Evolutionary conservation across 2,329 filamentous ascomycete species (phyloP).

Genomic region (Nannizziopsis arthrosporioides): DNA sequence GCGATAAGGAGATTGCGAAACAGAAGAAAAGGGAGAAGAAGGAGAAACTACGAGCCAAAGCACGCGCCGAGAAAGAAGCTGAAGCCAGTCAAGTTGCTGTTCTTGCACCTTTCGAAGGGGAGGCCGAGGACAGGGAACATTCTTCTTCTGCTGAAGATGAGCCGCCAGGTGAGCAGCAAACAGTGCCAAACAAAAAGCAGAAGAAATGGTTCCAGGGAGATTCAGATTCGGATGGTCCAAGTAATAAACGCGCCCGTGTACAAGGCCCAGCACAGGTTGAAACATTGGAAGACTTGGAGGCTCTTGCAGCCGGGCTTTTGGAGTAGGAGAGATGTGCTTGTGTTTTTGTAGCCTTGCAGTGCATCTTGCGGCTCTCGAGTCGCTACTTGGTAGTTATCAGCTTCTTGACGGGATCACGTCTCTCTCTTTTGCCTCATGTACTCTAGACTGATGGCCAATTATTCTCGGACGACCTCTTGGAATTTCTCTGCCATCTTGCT

Average conservation of each 20-base stretch:
- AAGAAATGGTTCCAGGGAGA: slow-evolving; percentile 31
- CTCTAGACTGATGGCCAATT: too few species aligned
- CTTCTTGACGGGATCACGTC: too few species aligned
- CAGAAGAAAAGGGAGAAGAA: slow-evolving; percentile 51
- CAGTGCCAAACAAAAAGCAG: slow-evolving; percentile 30
- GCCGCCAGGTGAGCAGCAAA: slow-evolving; percentile 14
- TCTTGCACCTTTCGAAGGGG: slow-evolving; percentile 22
- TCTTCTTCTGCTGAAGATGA: slow-evolving; percentile 11
- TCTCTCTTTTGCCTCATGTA: too few species aligned
- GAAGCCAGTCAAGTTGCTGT: slow-evolving; percentile 25
- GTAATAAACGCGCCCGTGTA: slow-evolving; percentile 18
- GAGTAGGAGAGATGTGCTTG: slow-evolving; percentile 18
- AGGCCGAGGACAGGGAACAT: slow-evolving; percentile 10
- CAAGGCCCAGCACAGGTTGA: slow-evolving; percentile 26
- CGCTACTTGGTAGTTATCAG: too few species aligned
- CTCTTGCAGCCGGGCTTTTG: slow-evolving; percentile 36
- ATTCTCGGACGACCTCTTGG: too few species aligned
- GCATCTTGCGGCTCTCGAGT: too few species aligned
- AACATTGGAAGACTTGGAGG: slow-evolving; percentile 39
- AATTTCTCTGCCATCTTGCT: too few species aligned
- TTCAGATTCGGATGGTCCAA: slow-evolving; percentile 17
- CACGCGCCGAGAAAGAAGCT: slow-evolving; percentile 28
- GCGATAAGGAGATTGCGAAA: slow-evolving; percentile 70
- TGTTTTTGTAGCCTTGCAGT: too few species aligned
- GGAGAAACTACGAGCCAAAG: slow-evolving; percentile 31